A percentile compares a stretch with the other conserved stretches of the same genome.
Conservation (phyloP, 768 basidiomycete species). For the Kwoniella heveanensis region DNA sequence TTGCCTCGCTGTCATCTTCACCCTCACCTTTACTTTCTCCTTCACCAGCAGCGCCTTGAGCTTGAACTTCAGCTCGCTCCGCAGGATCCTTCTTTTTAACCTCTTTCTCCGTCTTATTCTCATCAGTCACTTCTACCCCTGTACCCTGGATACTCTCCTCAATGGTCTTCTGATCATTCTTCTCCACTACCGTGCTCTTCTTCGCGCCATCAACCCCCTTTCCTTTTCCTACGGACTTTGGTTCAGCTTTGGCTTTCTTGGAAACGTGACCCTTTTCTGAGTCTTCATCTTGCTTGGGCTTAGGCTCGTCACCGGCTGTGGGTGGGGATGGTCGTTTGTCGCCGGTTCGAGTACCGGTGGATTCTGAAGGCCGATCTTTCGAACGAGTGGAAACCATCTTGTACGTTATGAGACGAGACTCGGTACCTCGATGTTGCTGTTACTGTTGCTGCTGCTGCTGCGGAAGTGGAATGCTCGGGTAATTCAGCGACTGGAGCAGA, state of each 20-base stretch:
- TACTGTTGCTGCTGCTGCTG: too few relatives aligned
- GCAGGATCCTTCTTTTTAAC: slow-evolving; percentile 8
- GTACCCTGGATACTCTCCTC: neutral
- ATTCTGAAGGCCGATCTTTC: neutral
- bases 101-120: slow-evolving; percentile 2
- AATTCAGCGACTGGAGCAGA: too few relatives aligned
- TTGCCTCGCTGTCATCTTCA: slow-evolving; percentile 3
- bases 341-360: too few relatives aligned
- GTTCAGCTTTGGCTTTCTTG: neutral
- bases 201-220: neutral
- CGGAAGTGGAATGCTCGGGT: too few relatives aligned
- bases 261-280: neutral
- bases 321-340: too few relatives aligned
- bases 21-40: slow-evolving; percentile 23
- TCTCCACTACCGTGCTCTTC: neutral
- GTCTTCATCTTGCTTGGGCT: neutral
- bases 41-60: neutral
- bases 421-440: too few relatives aligned
- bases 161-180: neutral
- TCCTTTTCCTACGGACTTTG: neutral
- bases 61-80: neutral
- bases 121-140: neutral
- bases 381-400: neutral
- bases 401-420: too few relatives aligned
- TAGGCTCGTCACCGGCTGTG: neutral